Evolutionary conservation across 2,329 filamentous ascomycete genomes (phyloP).

Genomic region (Aspergillus sp.): DNA sequence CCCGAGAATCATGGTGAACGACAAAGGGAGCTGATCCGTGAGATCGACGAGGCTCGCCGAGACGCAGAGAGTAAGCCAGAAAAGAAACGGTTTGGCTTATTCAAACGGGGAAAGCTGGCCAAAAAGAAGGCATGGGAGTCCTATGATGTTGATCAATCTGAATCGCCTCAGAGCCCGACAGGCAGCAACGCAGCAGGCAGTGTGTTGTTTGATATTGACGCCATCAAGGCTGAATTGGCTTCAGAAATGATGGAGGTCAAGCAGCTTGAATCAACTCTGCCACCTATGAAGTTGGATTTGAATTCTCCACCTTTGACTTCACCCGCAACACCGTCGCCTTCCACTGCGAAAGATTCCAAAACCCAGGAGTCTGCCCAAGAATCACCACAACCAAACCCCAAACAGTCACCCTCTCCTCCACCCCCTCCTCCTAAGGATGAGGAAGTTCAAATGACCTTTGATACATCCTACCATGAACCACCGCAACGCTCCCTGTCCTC

Average conservation of each 20-base stretch:
- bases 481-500: slow-evolving; percentile 22
- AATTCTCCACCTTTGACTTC: slow-evolving; percentile 26
- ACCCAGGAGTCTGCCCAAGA: slow-evolving; percentile 40
- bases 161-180: slow-evolving; percentile 26
- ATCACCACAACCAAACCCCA: slow-evolving; percentile 20
- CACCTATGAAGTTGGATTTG: slow-evolving; percentile 79
- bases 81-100: slow-evolving; percentile 71
- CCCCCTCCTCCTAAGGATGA: slow-evolving; percentile 24
- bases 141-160: slow-evolving; percentile 66
- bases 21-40: slow-evolving; percentile 89
- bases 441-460: slow-evolving; percentile 68
- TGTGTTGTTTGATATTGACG: slow-evolving; percentile 92
- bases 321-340: slow-evolving; percentile 22
- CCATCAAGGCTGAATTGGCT: slow-evolving; percentile 82
- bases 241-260: slow-evolving; percentile 69
- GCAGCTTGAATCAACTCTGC: slow-evolving; percentile 83
- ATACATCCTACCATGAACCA: slow-evolving; percentile 58
- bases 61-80: slow-evolving; percentile 79
- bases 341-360: slow-evolving; percentile 40
- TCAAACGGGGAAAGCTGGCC: slow-evolving; percentile 70
- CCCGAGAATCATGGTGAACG: slow-evolving; percentile 86
- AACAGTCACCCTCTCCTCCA: slow-evolving; percentile 18
- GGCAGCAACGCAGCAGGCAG: slow-evolving; percentile 37
- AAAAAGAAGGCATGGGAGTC: slow-evolving; percentile 92
- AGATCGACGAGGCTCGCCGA: slow-evolving; percentile 91